phyloP scores from a whole-genome alignment of 345 rosid species.

The Balakata baccata region DNA sequence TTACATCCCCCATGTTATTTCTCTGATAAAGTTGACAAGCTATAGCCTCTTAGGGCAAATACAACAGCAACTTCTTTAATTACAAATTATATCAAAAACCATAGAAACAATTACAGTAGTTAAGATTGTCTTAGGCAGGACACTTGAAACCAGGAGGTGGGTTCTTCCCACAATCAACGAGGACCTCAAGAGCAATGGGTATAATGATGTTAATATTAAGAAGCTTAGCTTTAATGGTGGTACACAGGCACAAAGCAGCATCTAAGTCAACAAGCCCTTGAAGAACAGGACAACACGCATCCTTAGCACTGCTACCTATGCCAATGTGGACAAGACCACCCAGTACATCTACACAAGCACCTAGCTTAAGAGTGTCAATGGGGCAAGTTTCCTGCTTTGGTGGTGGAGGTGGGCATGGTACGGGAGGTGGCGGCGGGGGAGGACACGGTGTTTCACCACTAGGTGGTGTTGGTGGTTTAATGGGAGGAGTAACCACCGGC shows the following conservation, averaged over 20 bases:
- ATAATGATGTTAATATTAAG: constrained; percentile 62
- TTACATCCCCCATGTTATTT: too few relatives aligned
- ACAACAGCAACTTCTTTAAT: too few relatives aligned
- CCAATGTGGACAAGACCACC: constrained; percentile 79
- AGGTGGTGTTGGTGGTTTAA: constrained; percentile 1
- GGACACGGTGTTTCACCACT: not conserved
- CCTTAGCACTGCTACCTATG: constrained; percentile 68
- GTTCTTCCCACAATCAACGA: constrained; percentile 72
- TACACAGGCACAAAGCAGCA: constrained; percentile 89
- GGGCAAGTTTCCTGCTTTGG: constrained; percentile 57
- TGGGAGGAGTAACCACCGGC: constrained; percentile 9
- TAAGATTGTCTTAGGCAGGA: constrained; percentile 27
- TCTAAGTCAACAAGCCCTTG: constrained; percentile 67
- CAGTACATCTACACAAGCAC: constrained; percentile 82
- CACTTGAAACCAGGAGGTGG: constrained; percentile 77
- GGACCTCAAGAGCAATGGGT: constrained; percentile 81
- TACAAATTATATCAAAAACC: not conserved
- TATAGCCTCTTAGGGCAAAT: too few relatives aligned
- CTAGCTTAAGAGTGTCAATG: constrained; percentile 65
- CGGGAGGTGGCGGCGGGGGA: constrained; percentile 28
- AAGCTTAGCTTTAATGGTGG: constrained; percentile 72
- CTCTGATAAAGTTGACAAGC: too few relatives aligned
- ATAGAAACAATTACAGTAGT: not conserved
- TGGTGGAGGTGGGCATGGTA: constrained; percentile 25
- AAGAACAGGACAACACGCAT: constrained; percentile 80